phyloP scores from a whole-genome alignment of 805 yeast genomes.

The Yarrowia sp. region DNA sequence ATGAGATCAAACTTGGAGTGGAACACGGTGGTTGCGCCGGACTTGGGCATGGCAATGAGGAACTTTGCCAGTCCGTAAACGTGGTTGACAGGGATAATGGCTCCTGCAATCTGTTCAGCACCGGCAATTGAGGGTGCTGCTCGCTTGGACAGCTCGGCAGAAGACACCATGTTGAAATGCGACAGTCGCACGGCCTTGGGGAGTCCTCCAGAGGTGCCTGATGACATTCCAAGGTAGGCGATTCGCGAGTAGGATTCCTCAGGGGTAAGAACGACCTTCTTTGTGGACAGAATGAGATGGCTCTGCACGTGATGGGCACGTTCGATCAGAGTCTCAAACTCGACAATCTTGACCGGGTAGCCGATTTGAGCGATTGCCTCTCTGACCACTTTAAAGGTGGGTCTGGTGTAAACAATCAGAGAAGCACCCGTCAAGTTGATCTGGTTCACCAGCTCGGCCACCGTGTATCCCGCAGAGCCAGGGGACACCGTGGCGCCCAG shows the following conservation, averaged over 20 bases:
- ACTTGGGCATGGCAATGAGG: slow-evolving; percentile 33
- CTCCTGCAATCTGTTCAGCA: slow-evolving; percentile 35
- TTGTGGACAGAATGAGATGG: neutral
- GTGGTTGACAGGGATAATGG: slow-evolving; percentile 38
- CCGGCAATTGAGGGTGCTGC: neutral
- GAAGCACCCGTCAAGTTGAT: slow-evolving; percentile 15
- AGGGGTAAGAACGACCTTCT: neutral
- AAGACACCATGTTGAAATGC: slow-evolving; percentile 11
- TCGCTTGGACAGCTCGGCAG: slow-evolving; percentile 13
- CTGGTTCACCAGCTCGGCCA: slow-evolving; percentile 18
- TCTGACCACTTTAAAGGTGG: neutral
- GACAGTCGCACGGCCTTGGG: slow-evolving; percentile 26
- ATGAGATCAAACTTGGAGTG: slow-evolving; percentile 40
- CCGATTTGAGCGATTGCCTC: neutral
- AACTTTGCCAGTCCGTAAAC: slow-evolving; percentile 37
- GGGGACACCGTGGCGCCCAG: slow-evolving; percentile 21
- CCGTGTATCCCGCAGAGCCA: slow-evolving; percentile 23
- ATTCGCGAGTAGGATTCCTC: slow-evolving; percentile 6
- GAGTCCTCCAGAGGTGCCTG: slow-evolving; percentile 21
- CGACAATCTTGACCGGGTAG: neutral
- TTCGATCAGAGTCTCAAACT: slow-evolving; percentile 13
- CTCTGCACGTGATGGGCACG: neutral
- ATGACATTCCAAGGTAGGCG: slow-evolving; percentile 23
- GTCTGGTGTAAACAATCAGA: neutral
- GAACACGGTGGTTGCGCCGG: slow-evolving; percentile 33